Evolutionary conservation across 2,329 filamentous ascomycete species (phyloP).

Genomic region (Penicillium sp.): DNA sequence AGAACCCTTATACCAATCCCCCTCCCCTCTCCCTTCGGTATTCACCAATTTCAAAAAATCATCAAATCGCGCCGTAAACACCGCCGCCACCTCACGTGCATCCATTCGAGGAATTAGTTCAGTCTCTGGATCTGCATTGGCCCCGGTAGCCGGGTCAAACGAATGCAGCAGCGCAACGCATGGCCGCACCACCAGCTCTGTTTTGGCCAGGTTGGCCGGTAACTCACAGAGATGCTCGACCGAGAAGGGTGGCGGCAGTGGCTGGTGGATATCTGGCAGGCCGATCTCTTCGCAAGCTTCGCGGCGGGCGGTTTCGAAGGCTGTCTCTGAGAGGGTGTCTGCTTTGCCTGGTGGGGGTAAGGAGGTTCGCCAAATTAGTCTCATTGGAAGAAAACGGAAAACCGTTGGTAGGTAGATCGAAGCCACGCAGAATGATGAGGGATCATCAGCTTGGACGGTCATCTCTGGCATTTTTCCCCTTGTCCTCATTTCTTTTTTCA

Average conservation of each 20-base stretch:
- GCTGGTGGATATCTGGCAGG: slow-evolving; percentile 70
- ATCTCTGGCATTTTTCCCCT: background rate
- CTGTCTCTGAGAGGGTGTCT: slow-evolving; percentile 57
- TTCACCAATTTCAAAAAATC: slow-evolving; percentile 75
- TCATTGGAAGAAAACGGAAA: background rate
- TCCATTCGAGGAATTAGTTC: slow-evolving; percentile 79
- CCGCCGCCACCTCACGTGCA: slow-evolving; percentile 87
- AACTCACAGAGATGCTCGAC: slow-evolving; percentile 88
- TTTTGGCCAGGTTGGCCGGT: slow-evolving; percentile 73
- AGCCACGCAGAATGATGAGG: background rate
- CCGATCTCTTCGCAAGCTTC: slow-evolving; percentile 95
- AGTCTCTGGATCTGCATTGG: slow-evolving; percentile 63
- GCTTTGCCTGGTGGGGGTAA: slow-evolving; percentile 53
- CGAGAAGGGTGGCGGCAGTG: slow-evolving; percentile 74
- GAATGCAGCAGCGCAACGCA: slow-evolving; percentile 78
- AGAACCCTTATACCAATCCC: slow-evolving; percentile 80
- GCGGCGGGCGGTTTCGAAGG: slow-evolving; percentile 80
- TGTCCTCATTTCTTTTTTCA: slow-evolving; percentile 11
- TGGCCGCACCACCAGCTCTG: slow-evolving; percentile 72
- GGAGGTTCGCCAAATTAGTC: background rate
- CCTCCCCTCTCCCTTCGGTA: slow-evolving; percentile 38
- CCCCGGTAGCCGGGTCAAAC: slow-evolving; percentile 51
- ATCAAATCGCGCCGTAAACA: slow-evolving; percentile 87
- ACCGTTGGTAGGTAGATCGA: background rate
- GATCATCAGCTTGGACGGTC: slow-evolving; percentile 38